These are phyloP conservation scores for Phytophthora palmivora DNA, from an alignment of 352 stramenopile genomes.

Conservation along the genomic window DNA sequence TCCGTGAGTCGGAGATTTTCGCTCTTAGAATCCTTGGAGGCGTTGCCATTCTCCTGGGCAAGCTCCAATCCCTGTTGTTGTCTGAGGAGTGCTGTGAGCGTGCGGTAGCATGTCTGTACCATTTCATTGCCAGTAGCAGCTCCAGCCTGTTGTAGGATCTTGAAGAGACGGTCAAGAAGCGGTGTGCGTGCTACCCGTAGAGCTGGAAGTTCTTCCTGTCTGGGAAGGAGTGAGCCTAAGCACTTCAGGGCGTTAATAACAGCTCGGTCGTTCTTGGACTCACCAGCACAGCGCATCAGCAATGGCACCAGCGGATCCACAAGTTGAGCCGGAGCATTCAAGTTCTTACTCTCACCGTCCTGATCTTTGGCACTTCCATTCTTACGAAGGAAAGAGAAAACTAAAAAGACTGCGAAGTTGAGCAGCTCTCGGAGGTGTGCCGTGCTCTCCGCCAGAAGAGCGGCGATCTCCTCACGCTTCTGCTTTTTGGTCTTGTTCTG, in stretches of 20 bases:
- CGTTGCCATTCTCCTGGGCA: slow-evolving; percentile 28
- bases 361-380: slow-evolving; percentile 33
- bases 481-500: slow-evolving; percentile 53
- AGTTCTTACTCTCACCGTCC: slow-evolving; percentile 20
- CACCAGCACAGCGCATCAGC: slow-evolving; percentile 91
- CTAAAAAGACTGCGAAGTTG: slow-evolving; percentile 84
- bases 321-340: slow-evolving; percentile 53
- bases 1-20: slow-evolving; percentile 66
- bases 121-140: slow-evolving; percentile 94
- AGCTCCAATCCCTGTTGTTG: slow-evolving; percentile 47
- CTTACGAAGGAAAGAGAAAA: slow-evolving; percentile 74
- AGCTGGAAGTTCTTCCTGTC: slow-evolving; percentile 88
- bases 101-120: slow-evolving; percentile 95
- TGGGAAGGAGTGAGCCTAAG: slow-evolving; percentile 86
- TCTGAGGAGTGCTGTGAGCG: slow-evolving; percentile 91
- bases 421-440: slow-evolving; percentile 83
- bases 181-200: slow-evolving; percentile 80
- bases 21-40: slow-evolving; percentile 42
- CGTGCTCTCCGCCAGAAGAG: slow-evolving; percentile 46
- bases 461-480: slow-evolving; percentile 43
- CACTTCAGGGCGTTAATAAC: slow-evolving; percentile 95
- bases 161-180: slow-evolving; percentile 92
- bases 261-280: slow-evolving; percentile 92
- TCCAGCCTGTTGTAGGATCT: slow-evolving; percentile 90
- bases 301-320: slow-evolving; percentile 93